These are phyloP conservation scores for Dendrobium officinale DNA, from an alignment of 106 monocot species.

Conservation along the genomic window DNA sequence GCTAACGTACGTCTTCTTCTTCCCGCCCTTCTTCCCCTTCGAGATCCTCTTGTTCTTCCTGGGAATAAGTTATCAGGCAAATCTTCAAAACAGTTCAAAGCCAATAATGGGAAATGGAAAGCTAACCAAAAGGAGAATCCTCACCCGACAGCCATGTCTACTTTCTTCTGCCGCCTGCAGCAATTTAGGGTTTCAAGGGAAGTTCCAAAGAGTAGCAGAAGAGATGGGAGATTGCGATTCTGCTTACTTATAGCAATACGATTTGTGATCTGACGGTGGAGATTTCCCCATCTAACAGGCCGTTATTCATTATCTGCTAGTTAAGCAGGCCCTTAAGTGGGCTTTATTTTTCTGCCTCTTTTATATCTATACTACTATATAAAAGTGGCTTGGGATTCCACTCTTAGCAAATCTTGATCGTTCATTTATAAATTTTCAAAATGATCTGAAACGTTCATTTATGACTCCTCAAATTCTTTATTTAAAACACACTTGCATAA, in stretches of 20 bases:
- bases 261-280: neutral
- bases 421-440: too few relatives aligned
- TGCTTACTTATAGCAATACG: neutral
- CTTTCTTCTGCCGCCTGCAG: neutral
- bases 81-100: neutral
- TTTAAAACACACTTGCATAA: too few relatives aligned
- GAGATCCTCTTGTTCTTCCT: conserved; percentile 98
- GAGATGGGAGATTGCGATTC: neutral
- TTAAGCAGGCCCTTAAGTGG: neutral
- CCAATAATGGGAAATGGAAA: neutral
- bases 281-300: neutral
- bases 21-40: conserved; percentile 95
- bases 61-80: neutral
- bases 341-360: too few relatives aligned
- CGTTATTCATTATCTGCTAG: neutral
- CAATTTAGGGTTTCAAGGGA: neutral
- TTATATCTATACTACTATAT: too few relatives aligned
- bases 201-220: neutral
- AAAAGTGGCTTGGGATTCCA: too few relatives aligned
- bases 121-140: neutral
- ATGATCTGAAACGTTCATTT: too few relatives aligned
- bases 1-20: conserved; percentile 77
- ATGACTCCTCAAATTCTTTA: too few relatives aligned
- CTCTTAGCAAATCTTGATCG: too few relatives aligned
- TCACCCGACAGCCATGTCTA: conserved; percentile 20